Percentiles rank a stretch among this genome's conserved stretches.
These are phyloP conservation scores for Moesziomyces aphidis DNA, from an alignment of 1,284 basidiomycete genomes.

Conservation along the genomic window DNA sequence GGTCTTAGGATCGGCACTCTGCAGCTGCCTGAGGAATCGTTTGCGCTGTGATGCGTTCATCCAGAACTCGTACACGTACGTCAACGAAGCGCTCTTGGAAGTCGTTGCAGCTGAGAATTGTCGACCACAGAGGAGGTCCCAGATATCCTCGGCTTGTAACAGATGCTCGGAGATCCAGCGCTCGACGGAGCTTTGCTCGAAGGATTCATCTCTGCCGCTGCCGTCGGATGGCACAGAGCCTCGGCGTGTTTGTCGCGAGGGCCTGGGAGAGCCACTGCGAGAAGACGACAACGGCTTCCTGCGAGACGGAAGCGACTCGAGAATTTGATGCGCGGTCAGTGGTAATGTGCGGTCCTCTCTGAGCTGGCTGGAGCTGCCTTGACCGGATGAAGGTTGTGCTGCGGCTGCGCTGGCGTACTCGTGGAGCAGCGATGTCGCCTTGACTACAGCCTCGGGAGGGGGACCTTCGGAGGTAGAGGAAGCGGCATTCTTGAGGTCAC, in stretches of 20 bases:
- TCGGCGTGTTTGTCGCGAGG: conserved; percentile 4
- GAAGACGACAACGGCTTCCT: conserved; percentile 14
- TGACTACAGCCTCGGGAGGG: conserved; percentile 23
- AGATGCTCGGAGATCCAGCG: conserved; percentile 27
- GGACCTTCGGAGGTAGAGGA: conserved; percentile 19
- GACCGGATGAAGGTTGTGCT: not conserved
- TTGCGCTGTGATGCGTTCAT: conserved; percentile 28
- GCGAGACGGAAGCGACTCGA: conserved; percentile 28
- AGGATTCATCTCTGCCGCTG: conserved; percentile 14
- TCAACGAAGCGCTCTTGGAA: not conserved
- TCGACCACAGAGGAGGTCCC: conserved; percentile 35
- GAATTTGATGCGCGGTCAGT: conserved; percentile 15
- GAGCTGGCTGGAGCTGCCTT: not conserved
- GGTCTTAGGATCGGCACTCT: not conserved
- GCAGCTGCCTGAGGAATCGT: conserved; percentile 31
- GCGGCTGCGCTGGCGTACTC: conserved; percentile 5
- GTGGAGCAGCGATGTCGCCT: conserved; percentile 28
- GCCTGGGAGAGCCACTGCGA: not conserved
- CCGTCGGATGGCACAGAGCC: conserved; percentile 9
- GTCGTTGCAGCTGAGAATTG: conserved; percentile 3
- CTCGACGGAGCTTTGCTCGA: conserved; percentile 26
- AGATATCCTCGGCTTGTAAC: conserved; percentile 24
- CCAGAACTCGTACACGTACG: conserved; percentile 39
- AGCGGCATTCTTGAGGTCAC: conserved; percentile 14
- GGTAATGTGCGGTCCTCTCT: not conserved